Percentiles rank a stretch among this genome's conserved stretches.
phyloP scores from a whole-genome alignment of 1,284 basidiomycete genomes.

The Thelephora terrestris region DNA sequence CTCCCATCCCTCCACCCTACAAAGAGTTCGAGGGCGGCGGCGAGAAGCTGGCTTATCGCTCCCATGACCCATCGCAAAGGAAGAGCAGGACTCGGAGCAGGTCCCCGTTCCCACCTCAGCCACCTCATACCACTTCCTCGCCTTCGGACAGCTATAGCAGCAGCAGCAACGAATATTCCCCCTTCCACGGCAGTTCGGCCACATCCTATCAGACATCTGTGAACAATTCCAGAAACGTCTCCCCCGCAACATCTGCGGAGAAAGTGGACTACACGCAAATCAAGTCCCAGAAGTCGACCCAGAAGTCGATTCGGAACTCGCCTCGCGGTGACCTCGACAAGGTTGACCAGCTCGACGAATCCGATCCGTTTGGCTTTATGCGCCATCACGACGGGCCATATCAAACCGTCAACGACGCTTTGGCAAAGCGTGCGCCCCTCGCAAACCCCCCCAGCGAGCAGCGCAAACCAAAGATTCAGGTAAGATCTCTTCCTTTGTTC shows the following conservation, averaged over 20 bases:
- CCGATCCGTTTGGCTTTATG: conserved; percentile 47
- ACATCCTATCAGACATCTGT: neutral
- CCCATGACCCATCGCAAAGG: neutral
- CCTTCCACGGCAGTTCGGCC: neutral
- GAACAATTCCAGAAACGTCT: conserved; percentile 6
- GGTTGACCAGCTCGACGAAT: conserved; percentile 68
- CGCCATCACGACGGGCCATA: conserved; percentile 64
- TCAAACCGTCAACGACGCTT: conserved; percentile 30
- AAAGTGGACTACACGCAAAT: conserved; percentile 12
- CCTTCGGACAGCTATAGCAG: conserved; percentile 2
- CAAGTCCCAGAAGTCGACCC: conserved; percentile 12
- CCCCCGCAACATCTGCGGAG: conserved; percentile 2
- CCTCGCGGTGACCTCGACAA: conserved; percentile 42
- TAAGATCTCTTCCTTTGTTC: neutral
- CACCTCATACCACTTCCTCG: conserved; percentile 11
- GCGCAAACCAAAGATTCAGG: neutral
- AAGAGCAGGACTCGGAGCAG: neutral
- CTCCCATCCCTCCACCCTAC: neutral
- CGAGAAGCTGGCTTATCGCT: too few relatives aligned
- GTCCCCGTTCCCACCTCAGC: conserved; percentile 2
- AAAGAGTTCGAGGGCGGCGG: neutral
- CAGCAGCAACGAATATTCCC: conserved; percentile 1
- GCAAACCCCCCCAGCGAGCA: neutral
- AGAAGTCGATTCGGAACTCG: conserved; percentile 16
- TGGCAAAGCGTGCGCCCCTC: neutral